phyloP scores from a whole-genome alignment of 2,329 filamentous ascomycete genomes.

The Bimuria novae-zelandiae region DNA sequence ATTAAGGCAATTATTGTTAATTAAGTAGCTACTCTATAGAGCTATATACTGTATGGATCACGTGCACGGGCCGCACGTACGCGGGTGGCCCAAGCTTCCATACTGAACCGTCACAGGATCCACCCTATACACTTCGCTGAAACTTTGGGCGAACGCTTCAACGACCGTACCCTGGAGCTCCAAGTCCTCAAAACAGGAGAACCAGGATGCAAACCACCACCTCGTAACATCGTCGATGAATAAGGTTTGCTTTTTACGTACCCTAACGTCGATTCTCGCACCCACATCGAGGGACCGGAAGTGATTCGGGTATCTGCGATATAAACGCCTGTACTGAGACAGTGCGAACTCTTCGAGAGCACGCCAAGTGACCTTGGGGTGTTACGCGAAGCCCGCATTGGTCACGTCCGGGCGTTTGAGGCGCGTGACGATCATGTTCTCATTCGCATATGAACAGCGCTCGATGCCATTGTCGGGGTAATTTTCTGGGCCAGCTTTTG shows the following conservation, averaged over 20 bases:
- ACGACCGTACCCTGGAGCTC: not conserved
- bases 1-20: too few relatives aligned
- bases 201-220: constrained; percentile 1
- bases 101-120: too few relatives aligned
- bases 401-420: not conserved
- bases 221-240: constrained; percentile 3
- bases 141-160: not conserved
- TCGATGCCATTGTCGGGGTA: not conserved
- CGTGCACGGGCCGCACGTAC: too few relatives aligned
- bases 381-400: not conserved
- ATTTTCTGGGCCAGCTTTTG: not conserved
- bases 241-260: not conserved
- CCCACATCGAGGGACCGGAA: not conserved
- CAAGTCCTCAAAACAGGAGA: not conserved
- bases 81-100: too few relatives aligned
- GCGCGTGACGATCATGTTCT: not conserved
- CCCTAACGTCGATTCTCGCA: not conserved
- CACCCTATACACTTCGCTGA: not conserved
- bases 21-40: too few relatives aligned
- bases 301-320: not conserved
- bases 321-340: not conserved
- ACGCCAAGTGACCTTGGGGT: not conserved
- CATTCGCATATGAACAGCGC: not conserved
- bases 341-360: not conserved
- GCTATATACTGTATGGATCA: too few relatives aligned